A percentile compares a stretch with the other conserved stretches of the same genome.
phyloP scores from a whole-genome alignment of 2,329 filamentous ascomycete species.

The Cytospora mali region DNA sequence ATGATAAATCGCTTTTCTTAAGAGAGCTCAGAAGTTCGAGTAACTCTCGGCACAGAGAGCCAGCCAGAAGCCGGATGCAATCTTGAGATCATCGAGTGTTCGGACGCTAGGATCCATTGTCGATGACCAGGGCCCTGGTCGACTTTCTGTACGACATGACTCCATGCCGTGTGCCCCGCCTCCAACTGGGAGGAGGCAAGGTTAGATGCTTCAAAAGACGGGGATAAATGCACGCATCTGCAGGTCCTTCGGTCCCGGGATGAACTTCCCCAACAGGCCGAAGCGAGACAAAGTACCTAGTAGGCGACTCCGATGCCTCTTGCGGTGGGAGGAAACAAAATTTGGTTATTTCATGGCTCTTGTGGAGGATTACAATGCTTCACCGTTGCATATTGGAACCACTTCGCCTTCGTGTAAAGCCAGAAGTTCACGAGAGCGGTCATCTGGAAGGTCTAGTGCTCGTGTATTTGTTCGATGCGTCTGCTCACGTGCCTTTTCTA shows the following conservation, averaged over 20 bases:
- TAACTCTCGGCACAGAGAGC: background rate
- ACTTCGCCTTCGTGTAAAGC: background rate
- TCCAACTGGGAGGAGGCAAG: slow-evolving; percentile 10
- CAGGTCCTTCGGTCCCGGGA: slow-evolving; percentile 16
- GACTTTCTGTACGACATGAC: slow-evolving; percentile 25
- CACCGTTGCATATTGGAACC: background rate
- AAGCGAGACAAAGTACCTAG: slow-evolving; percentile 11
- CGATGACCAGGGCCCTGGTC: slow-evolving; percentile 10
- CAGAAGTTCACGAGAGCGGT: background rate
- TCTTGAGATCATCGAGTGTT: background rate
- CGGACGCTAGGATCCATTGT: slow-evolving; percentile 13
- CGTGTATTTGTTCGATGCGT: background rate
- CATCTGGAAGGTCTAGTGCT: background rate
- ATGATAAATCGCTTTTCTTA: background rate
- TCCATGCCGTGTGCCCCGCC: slow-evolving; percentile 20
- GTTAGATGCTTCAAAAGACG: slow-evolving; percentile 8
- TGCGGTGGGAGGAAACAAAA: background rate
- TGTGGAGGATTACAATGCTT: background rate
- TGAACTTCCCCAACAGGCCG: slow-evolving; percentile 11
- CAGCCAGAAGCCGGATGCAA: background rate
- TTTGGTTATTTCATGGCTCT: background rate
- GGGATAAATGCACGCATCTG: slow-evolving; percentile 16
- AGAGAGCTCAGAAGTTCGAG: background rate
- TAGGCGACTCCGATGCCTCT: background rate
- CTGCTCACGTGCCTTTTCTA: too few relatives aligned